phyloP scores from a whole-genome alignment of 2,329 filamentous ascomycete genomes.

The Calonectria montana region DNA sequence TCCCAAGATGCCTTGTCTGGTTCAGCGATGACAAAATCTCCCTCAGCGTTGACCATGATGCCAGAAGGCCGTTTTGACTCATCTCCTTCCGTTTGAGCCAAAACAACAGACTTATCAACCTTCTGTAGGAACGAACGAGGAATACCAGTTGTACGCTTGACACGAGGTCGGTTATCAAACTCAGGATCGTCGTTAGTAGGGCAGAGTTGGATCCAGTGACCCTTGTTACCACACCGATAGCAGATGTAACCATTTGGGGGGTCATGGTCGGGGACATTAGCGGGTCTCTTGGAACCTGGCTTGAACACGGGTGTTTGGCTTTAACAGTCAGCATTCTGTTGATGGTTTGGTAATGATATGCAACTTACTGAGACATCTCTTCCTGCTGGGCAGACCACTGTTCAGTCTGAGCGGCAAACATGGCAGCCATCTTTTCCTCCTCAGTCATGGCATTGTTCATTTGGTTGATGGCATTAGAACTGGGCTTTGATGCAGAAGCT shows the following conservation, averaged over 20 bases:
- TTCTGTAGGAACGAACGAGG: slow-evolving; percentile 95
- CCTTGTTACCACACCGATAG: slow-evolving; percentile 95
- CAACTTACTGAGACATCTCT: slow-evolving; percentile 82
- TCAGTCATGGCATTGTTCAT: slow-evolving; percentile 88
- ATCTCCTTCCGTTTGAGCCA: slow-evolving; percentile 78
- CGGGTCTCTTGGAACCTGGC: slow-evolving; percentile 71
- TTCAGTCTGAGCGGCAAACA: slow-evolving; percentile 89
- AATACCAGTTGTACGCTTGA: slow-evolving; percentile 97
- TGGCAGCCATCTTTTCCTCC: slow-evolving; percentile 91
- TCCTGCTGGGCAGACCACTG: slow-evolving; percentile 95
- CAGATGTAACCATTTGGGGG: slow-evolving; percentile 95
- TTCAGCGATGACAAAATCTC: slow-evolving; percentile 96
- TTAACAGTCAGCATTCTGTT: slow-evolving; percentile 47
- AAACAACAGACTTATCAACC: slow-evolving; percentile 87
- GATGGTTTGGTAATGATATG: neutral
- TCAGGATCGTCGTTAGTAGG: slow-evolving; percentile 98
- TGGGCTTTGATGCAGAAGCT: slow-evolving; percentile 64
- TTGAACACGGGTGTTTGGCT: slow-evolving; percentile 74
- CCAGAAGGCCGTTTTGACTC: slow-evolving; percentile 89
- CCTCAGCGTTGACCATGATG: slow-evolving; percentile 97
- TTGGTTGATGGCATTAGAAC: slow-evolving; percentile 69
- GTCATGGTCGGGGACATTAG: slow-evolving; percentile 89
- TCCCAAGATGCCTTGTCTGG: slow-evolving; percentile 97
- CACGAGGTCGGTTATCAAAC: slow-evolving; percentile 91
- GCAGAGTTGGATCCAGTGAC: slow-evolving; percentile 99